These are phyloP conservation scores for Populus hybrid DNA, from an alignment of 441 rosid genomes.

Conservation along the genomic window DNA sequence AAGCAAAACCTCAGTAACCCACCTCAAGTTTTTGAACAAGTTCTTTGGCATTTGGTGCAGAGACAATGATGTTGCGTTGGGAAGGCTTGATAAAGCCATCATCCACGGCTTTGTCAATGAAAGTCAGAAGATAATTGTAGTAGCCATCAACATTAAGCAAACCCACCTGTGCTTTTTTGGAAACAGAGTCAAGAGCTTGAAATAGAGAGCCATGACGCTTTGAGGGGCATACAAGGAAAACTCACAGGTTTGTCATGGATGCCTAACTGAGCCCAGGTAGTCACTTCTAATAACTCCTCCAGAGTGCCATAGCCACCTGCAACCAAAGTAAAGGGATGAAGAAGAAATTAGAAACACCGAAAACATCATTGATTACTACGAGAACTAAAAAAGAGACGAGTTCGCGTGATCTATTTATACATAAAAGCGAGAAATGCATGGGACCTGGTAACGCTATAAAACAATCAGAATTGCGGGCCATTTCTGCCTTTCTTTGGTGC, in stretches of 20 bases:
- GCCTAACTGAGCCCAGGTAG: constrained; percentile 96
- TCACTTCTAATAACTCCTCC: constrained; percentile 89
- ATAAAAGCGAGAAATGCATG: constrained; percentile 2
- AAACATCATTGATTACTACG: background rate
- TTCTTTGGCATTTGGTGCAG: constrained; percentile 84
- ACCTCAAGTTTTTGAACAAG: constrained; percentile 96
- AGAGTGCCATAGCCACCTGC: constrained; percentile 96
- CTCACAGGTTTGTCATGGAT: constrained; percentile 97
- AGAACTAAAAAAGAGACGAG: background rate
- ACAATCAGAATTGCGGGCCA: constrained; percentile 95
- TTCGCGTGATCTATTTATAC: background rate
- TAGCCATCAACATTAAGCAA: constrained; percentile 93
- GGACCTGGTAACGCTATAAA: constrained; percentile 97
- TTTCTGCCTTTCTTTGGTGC: constrained; percentile 96
- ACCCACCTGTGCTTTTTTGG: constrained; percentile 58
- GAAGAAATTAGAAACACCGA: background rate
- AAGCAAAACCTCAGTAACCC: constrained; percentile 8
- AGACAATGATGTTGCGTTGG: constrained; percentile 82
- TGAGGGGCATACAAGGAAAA: background rate
- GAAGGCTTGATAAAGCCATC: constrained; percentile 93
- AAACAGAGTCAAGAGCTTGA: background rate
- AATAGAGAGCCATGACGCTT: background rate
- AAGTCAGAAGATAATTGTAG: constrained; percentile 73
- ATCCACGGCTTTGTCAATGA: constrained; percentile 94
- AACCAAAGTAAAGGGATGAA: background rate